Percentiles rank a stretch among this genome's conserved stretches.
These are phyloP conservation scores for Vitis rupestris DNA, from an alignment of 164 flowering plant species.

Conservation along the genomic window DNA sequence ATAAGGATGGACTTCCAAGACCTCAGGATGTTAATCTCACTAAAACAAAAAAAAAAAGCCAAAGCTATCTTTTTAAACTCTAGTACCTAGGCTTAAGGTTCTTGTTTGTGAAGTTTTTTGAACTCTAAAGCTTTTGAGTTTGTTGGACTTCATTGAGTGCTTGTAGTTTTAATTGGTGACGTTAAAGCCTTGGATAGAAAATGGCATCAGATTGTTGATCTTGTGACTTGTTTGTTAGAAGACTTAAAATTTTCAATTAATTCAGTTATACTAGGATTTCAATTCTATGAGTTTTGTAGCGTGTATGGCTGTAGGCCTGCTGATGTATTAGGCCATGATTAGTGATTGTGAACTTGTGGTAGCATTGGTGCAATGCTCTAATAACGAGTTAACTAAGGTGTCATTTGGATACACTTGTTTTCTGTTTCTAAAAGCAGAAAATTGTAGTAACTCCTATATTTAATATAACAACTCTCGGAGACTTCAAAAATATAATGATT, in stretches of 20 bases:
- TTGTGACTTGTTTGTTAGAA: neutral
- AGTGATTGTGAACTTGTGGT: no score
- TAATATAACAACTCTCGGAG: no score
- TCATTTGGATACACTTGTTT: no score
- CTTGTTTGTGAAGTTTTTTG: neutral
- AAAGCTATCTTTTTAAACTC: neutral
- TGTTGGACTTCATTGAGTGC: neutral
- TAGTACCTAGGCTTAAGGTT: neutral
- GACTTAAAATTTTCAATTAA: neutral
- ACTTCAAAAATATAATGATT: no score
- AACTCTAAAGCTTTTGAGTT: neutral
- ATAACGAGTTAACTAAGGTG: neutral
- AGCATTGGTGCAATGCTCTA: no score
- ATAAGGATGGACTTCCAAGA: neutral
- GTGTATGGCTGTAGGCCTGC: no score
- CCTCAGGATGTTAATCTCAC: neutral
- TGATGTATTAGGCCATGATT: no score
- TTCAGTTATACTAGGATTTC: neutral
- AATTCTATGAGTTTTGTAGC: neutral
- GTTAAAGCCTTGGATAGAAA: neutral
- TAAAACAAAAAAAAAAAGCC: neutral
- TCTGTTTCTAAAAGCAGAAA: no score
- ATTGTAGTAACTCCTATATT: no score
- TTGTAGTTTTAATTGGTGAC: neutral
- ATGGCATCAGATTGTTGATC: neutral